A percentile compares a stretch with the other conserved stretches of the same genome.
Evolutionary conservation across 2,329 filamentous ascomycete species (phyloP).

Genomic region (Emmonsiellopsis sp.): DNA sequence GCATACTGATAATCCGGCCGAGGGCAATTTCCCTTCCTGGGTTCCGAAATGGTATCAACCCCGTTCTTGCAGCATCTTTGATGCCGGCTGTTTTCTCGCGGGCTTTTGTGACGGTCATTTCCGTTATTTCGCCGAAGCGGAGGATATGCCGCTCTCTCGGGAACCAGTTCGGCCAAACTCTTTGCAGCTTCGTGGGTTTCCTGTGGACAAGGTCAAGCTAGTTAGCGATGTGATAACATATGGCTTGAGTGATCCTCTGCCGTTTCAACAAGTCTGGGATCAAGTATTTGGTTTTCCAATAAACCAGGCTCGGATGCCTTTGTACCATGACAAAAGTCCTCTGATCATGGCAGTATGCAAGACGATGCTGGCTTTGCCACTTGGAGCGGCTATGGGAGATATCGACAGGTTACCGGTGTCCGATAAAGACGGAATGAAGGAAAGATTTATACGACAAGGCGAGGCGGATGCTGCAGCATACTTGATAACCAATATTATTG

Average conservation of each 20-base stretch:
- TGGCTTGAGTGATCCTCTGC: not conserved
- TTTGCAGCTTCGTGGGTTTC: constrained; percentile 1
- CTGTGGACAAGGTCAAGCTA: not conserved
- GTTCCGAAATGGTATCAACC: constrained; percentile 7
- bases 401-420: not conserved
- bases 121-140: constrained; percentile 1
- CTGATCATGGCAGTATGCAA: not conserved
- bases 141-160: constrained; percentile 1
- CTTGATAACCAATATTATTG: not conserved
- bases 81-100: constrained; percentile 1
- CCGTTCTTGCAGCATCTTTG: not conserved
- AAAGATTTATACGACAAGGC: constrained; percentile 1
- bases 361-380: not conserved
- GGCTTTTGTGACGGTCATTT: constrained; percentile 1
- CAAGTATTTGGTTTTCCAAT: constrained; percentile 1
- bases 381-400: not conserved
- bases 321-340: constrained; percentile 1
- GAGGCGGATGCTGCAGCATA: constrained; percentile 1
- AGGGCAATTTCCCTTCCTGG: constrained; percentile 3
- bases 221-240: constrained; percentile 1
- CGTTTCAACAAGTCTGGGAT: constrained; percentile 1
- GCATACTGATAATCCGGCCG: constrained; percentile 4
- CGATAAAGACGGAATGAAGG: not conserved
- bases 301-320: not conserved
- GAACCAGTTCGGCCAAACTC: not conserved